Evolutionary conservation across 177 flowering plant genomes (phyloP).

Genomic region (Tripterygium wilfordii): DNA sequence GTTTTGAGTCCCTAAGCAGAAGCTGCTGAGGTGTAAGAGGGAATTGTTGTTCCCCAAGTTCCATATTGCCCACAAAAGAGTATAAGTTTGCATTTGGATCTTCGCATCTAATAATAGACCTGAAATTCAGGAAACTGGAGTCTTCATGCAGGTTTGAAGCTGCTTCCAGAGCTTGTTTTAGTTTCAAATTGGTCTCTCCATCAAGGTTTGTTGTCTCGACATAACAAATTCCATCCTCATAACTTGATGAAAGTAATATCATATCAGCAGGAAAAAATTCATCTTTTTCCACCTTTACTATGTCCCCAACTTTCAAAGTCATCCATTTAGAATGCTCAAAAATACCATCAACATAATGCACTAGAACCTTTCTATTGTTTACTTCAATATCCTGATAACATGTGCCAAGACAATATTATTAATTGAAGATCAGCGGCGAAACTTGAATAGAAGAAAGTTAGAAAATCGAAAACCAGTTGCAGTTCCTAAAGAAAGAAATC

Average conservation of each 20-base stretch:
- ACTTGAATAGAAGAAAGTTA: not conserved
- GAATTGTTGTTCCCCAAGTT: constrained; percentile 27
- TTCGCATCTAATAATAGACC: constrained; percentile 42
- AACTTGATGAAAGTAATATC: constrained; percentile 44
- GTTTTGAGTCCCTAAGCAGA: constrained; percentile 50
- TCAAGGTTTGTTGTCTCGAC: constrained; percentile 60
- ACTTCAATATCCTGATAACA: constrained; percentile 38
- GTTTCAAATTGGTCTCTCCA: constrained; percentile 57
- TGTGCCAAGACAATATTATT: not conserved
- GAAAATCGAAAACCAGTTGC: not conserved
- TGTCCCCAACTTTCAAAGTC: constrained; percentile 43
- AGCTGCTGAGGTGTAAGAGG: constrained; percentile 51
- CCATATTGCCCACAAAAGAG: constrained; percentile 43
- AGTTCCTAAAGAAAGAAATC: too few species aligned
- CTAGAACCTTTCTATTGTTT: constrained; percentile 44
- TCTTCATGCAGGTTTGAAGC: constrained; percentile 36
- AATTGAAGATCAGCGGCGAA: not conserved
- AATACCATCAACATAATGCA: constrained; percentile 31
- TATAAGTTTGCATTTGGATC: constrained; percentile 58
- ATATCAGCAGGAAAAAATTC: constrained; percentile 59
- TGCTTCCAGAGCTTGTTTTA: constrained; percentile 40
- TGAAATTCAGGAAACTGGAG: constrained; percentile 28
- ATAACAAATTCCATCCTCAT: constrained; percentile 50
- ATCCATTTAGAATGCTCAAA: constrained; percentile 34
- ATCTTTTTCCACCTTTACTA: constrained; percentile 51